Base-by-base conservation (phyloP, 768 basidiomycete species). In the Boletus tomentosulus region DNA sequence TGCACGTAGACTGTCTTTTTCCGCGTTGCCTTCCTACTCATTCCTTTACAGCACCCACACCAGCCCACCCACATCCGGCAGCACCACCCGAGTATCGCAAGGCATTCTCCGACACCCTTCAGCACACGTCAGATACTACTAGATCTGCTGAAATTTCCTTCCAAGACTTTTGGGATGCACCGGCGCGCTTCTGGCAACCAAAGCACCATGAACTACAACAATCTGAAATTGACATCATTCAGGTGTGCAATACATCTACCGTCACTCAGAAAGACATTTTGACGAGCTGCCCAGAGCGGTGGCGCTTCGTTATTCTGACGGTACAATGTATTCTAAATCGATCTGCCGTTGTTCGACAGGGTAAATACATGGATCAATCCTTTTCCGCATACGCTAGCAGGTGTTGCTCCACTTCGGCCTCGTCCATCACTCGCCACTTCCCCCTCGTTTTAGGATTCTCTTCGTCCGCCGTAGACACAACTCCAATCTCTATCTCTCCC, bases 401-500 rank as follows among this genome's bases (percentile, higher is more conserved):
- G 68, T 91, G 82, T 61, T 80, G 70, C 72, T 93, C 91, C 35
- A 92, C 84, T 70, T 93, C 91, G 22, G 69, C 78, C 65, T 89
- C 84, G 35, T 72, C 75, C 83, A 93, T 83, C 43, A 88, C 85
- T 33, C 91, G 80, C 91, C 91, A 93, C 50, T 77, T 66, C 30
- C 91, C 91, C 57, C 79, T 75, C 37, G 80, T 83, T 76, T 91
- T 89, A 55, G 73, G 73, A 56, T 79, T 73, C 67, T 96, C 93
- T 16, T 88, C 87, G 7, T 83, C 78, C 34, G 80, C 79, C 1
- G 78, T 78, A 27, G 92, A 96, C 22, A 92, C 87, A 50, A 98
- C 89, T 0, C 93, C 96, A 59, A 99, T 91, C 71, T 99, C 97
- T 63, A 98, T 90, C 71, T 98, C 97, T 10, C 84, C 85, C 0